Base-by-base conservation (phyloP, 2,329 filamentous ascomycete species). In the Xylaria sp. region DNA sequence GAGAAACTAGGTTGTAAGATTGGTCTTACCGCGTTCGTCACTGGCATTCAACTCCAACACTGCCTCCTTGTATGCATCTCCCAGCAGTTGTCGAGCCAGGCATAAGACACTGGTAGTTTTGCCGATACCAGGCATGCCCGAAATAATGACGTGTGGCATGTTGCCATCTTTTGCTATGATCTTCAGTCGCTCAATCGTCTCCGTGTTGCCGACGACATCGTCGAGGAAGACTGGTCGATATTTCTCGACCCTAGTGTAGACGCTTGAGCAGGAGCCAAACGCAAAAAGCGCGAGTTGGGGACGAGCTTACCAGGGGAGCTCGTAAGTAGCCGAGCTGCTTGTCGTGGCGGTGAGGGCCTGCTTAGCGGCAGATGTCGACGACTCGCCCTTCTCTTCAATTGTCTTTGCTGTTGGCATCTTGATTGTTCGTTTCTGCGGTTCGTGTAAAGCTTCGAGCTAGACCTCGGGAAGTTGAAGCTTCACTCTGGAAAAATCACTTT, bases 131-230 rank as follows among this genome's bases (percentile, higher is more conserved):
- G 95, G 95, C 93, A 97, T 98, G 63, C 95, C 95, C n/a, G 92
- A 97, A 73, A 99, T 98, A 78, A 99, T 98, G 73, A 99, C 88
- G 79, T 99, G 95, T 2, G 95, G 95, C 94, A 99, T 97, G 79
- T 99, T 99, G 71, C 95, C 95, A 80, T 98, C 95, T 78, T 94
- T 95, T 49, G 95, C 94, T 71, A 99, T 98, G 73, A 99, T 98
- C 76, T 98, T 98, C 72, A 99, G 83, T 58, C 95, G 91, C 78
- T 98, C 94, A 72, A 99, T 93, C 0, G 95, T 99, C 77, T 99
- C 95, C 19, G 92, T 96, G 78, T 99, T 99, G 74, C 95, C 95
- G 57, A 99, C 95, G 56, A 99, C 89, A 80, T 99, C 94, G 79
- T 98, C 93, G 31, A 99, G 88, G 78, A 96, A 96, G 56, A 96